phyloP scores from a whole-genome alignment of 805 yeast species.

The Ogataea glucozyma region DNA sequence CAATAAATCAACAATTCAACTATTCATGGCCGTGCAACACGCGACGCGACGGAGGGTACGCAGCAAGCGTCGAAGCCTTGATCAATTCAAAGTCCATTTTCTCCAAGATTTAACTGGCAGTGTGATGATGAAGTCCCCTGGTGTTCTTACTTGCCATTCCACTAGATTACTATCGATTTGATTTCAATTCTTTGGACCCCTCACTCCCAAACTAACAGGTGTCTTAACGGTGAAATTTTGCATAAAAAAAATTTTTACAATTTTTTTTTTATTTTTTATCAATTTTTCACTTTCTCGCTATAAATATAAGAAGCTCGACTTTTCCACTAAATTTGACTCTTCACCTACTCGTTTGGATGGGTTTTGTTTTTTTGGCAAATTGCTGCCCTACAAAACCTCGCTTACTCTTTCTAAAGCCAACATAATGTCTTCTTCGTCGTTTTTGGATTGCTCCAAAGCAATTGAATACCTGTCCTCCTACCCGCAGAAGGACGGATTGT shows the following conservation, averaged over 20 bases:
- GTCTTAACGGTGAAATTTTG: not conserved
- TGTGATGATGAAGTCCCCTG: too few species aligned
- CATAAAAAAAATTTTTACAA: not conserved
- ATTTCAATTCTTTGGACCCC: too few species aligned
- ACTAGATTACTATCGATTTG: too few species aligned
- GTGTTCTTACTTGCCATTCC: too few species aligned
- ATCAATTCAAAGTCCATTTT: too few species aligned
- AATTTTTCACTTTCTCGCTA: too few species aligned
- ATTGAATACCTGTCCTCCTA: constrained; percentile 65
- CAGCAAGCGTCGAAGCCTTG: too few species aligned
- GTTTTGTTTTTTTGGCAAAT: constrained; percentile 29
- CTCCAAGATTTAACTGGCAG: too few species aligned
- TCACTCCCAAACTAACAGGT: constrained; percentile 2
- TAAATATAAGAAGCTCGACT: constrained; percentile 1
- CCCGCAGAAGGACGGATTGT: constrained; percentile 78
- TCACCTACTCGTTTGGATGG: not conserved
- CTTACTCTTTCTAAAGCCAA: constrained; percentile 3
- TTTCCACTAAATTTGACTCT: not conserved
- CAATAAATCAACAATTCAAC: too few species aligned
- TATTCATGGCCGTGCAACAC: too few species aligned
- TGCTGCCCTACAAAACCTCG: constrained; percentile 16
- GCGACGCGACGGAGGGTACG: too few species aligned
- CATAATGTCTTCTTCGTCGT: constrained; percentile 10
- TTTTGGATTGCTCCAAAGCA: constrained; percentile 57
- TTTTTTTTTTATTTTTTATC: constrained; percentile 1